Evolutionary conservation across 805 yeast genomes (phyloP).

Genomic region (Pichia sporocuriosa): DNA sequence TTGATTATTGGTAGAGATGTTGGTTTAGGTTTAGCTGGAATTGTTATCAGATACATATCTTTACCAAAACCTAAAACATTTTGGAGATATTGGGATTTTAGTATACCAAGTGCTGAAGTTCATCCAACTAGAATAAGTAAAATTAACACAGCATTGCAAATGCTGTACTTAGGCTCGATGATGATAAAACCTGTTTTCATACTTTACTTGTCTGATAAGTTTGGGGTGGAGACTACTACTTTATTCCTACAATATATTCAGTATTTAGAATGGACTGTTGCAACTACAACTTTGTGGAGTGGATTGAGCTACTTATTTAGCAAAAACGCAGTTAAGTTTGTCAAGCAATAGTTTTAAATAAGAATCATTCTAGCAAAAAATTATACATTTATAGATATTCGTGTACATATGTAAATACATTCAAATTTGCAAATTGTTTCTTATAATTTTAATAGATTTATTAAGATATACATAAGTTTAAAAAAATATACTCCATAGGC

Average conservation of each 20-base stretch:
- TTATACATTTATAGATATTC: too few species aligned
- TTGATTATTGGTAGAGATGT: slow-evolving; percentile 82
- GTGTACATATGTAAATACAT: too few species aligned
- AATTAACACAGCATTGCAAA: slow-evolving; percentile 85
- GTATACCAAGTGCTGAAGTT: slow-evolving; percentile 76
- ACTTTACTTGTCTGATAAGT: slow-evolving; percentile 28
- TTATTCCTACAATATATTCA: slow-evolving; percentile 21
- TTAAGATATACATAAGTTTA: too few species aligned
- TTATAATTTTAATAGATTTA: too few species aligned
- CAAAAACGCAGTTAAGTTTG: slow-evolving; percentile 54
- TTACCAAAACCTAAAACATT: slow-evolving; percentile 73
- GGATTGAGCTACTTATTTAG: slow-evolving; percentile 73
- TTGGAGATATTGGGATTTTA: slow-evolving; percentile 67
- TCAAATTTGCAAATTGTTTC: too few species aligned
- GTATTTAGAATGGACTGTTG: slow-evolving; percentile 48
- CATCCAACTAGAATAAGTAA: slow-evolving; percentile 83
- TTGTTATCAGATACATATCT: slow-evolving; percentile 64
- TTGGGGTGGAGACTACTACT: slow-evolving; percentile 20
- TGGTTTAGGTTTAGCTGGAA: slow-evolving; percentile 61
- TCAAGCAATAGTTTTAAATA: slow-evolving; percentile 3
- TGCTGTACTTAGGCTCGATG: slow-evolving; percentile 72
- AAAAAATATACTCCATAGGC: too few species aligned
- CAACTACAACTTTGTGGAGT: slow-evolving; percentile 66
- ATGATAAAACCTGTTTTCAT: slow-evolving; percentile 48
- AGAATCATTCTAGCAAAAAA: too few species aligned